Percentiles rank a stretch among this genome's conserved stretches.
Conservation (phyloP, 177 flowering plant genomes). For the Vitis hybrid region DNA sequence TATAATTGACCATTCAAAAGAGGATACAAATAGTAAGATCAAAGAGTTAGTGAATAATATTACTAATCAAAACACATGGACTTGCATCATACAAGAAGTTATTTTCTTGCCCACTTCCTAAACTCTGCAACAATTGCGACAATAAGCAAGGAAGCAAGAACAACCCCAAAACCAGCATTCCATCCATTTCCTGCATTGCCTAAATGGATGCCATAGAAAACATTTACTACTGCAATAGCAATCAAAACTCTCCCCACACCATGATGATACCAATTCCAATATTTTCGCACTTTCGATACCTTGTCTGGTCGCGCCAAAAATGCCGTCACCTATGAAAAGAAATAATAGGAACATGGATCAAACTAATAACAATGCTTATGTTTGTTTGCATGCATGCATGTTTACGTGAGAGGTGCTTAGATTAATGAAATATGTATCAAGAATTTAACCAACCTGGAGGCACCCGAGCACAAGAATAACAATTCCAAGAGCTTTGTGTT, state of each 20-base stretch:
- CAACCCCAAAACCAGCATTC: constrained; percentile 55
- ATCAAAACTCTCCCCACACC: constrained; percentile 49
- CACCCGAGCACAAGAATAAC: constrained; percentile 47
- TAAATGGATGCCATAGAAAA: constrained; percentile 70
- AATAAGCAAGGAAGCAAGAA: constrained; percentile 31
- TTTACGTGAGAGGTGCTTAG: background rate
- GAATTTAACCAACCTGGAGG: constrained; percentile 47
- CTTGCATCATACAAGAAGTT: background rate
- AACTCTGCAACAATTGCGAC: constrained; percentile 42
- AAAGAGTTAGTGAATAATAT: too few relatives aligned
- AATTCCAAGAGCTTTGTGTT: constrained; percentile 58
- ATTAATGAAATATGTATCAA: background rate
- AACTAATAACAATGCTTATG: background rate
- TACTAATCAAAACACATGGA: too few relatives aligned
- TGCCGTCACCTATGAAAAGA: constrained; percentile 47
- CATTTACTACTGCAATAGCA: constrained; percentile 41
- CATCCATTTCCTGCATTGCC: constrained; percentile 45
- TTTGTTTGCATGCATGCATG: background rate
- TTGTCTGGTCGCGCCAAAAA: constrained; percentile 53
- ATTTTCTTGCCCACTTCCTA: constrained; percentile 32
- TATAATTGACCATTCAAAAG: too few relatives aligned
- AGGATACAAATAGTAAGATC: too few relatives aligned
- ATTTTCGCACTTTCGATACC: constrained; percentile 51
- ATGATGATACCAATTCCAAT: constrained; percentile 79
- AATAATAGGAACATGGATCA: background rate